These are phyloP conservation scores for Backusella mclennaniae DNA, from an alignment of 192 early-diverging fungal species.

Conservation along the genomic window DNA sequence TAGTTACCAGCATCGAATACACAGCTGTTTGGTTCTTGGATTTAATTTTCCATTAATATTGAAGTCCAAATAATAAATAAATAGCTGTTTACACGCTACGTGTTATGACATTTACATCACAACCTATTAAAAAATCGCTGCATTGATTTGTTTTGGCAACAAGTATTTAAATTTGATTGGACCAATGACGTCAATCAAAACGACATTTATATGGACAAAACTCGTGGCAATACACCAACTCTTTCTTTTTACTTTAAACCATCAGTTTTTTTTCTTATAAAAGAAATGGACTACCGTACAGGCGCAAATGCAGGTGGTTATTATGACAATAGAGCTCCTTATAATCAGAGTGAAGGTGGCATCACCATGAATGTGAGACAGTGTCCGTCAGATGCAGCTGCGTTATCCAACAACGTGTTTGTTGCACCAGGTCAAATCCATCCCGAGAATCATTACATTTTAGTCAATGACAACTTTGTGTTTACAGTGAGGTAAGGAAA, in stretches of 20 bases:
- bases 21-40: no score
- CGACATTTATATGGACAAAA: background rate
- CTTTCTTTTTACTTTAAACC: background rate
- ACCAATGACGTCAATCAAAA: background rate
- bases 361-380: slow-evolving; percentile 29
- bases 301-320: background rate
- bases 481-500: slow-evolving; percentile 72
- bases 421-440: slow-evolving; percentile 74
- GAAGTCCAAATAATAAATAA: no score
- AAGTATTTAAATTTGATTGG: background rate
- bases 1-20: no score
- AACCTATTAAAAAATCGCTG: no score
- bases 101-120: no score
- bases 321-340: background rate
- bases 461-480: slow-evolving; percentile 75
- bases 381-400: slow-evolving; percentile 46
- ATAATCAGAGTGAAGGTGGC: background rate
- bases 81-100: no score
- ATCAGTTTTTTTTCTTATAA: background rate
- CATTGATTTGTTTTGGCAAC: background rate
- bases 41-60: no score
- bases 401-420: slow-evolving; percentile 77
- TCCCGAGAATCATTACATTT: slow-evolving; percentile 63
- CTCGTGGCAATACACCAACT: background rate
- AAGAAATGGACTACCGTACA: background rate